Evolutionary conservation across 345 rosid genomes (phyloP), one percentile per base, ranked within the genome.

Genomic region (Carallia brachiata): DNA sequence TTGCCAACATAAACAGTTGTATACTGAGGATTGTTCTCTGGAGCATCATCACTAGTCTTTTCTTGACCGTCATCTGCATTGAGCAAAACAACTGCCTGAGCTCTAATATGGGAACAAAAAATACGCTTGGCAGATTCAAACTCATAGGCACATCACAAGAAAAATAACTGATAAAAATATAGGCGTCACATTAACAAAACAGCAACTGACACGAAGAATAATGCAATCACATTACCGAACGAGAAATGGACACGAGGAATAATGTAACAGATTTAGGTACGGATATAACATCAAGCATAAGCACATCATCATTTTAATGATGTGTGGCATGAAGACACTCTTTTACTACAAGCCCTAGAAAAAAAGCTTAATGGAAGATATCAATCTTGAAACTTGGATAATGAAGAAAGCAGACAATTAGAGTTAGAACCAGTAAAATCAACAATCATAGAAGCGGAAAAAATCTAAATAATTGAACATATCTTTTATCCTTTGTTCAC

Each of bases 1-100:
- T 91, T 94, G 68, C 98, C 98, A 65, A 94, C 98, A 76, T 91
- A 94, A 52, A 94, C 98, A 75, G 98, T 94, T 44, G 97, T 94
- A 72, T 83, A 91, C 66, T 87, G 96, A 71, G 93, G 88, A 75
- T 90, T 94, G 74, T 87, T 91, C 71, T 91, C 98, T 16, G 95
- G 96, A 73, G 91, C 88, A 61, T 94, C 98, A 65, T 50, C 84
- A 65, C 83, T 88, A 59, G 76, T 67, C 36, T 79, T 68, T 77
- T 91, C 97, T 78, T 91, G 89, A 61, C 93, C 87, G 70, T 94
- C 98, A 68, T 91, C 97, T 94, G 87, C 82, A 76, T 13, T 44
- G 50, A 27, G 15, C 6, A 55, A 52, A 55, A 23, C 31, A 44
- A 44, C 27, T 55, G 32, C 32, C 10, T 58, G 4, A 66, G 57